A percentile compares a stretch with the other conserved stretches of the same genome.
Evolutionary conservation across 2,329 filamentous ascomycete genomes (phyloP).

Genomic region (Triangularia verruculosa): DNA sequence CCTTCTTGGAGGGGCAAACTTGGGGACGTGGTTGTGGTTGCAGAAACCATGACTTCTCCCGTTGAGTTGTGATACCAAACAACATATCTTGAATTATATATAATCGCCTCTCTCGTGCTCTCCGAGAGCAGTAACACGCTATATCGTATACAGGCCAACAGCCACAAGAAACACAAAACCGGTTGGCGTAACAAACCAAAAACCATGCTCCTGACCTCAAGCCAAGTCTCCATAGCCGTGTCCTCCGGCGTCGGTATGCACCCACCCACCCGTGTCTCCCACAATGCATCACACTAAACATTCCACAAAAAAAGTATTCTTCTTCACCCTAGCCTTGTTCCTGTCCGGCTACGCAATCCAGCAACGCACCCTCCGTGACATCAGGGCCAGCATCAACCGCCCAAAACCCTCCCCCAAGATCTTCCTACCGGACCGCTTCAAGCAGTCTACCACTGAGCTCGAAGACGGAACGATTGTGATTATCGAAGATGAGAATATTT

Average conservation of each 20-base stretch:
- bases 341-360: constrained; percentile 84
- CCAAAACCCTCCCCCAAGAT: constrained; percentile 46
- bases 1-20: not conserved
- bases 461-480: constrained; percentile 45
- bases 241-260: constrained; percentile 61
- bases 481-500: constrained; percentile 35
- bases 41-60: not conserved
- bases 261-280: constrained; percentile 5
- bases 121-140: not conserved
- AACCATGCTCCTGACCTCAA: constrained; percentile 60
- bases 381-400: constrained; percentile 69
- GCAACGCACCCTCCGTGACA: constrained; percentile 75
- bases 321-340: constrained; percentile 81
- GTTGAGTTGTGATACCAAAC: not conserved
- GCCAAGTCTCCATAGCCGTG: constrained; percentile 67
- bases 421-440: constrained; percentile 51
- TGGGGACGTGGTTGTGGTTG: not conserved
- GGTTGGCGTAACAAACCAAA: not conserved
- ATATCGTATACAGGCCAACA: not conserved
- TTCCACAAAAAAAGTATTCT: constrained; percentile 51
- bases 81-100: not conserved
- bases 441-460: constrained; percentile 43
- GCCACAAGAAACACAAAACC: not conserved
- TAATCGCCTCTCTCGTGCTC: not conserved
- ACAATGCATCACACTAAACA: not conserved